Conservation (phyloP, 78 protist genomes). For the Dictyostelium firmibasis region DNA sequence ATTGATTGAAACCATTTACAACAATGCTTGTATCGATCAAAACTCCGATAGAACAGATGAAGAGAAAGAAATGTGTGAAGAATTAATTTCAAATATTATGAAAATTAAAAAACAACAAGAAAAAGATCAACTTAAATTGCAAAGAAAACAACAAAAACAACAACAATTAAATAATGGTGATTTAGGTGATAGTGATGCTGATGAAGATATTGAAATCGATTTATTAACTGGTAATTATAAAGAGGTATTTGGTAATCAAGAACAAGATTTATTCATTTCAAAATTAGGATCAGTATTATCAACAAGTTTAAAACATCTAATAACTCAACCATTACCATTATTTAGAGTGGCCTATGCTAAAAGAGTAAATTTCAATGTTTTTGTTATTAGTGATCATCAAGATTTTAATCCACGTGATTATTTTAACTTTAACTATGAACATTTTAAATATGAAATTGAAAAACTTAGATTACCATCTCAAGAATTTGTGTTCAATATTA, state of each 20-base stretch:
- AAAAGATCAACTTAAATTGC: not conserved
- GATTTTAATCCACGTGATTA: constrained; percentile 51
- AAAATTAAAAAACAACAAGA: not conserved
- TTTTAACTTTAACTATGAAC: constrained; percentile 57
- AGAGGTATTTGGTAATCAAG: constrained; percentile 13
- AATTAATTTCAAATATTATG: not conserved
- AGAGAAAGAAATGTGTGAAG: not conserved
- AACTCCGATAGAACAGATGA: not conserved
- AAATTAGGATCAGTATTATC: constrained; percentile 55
- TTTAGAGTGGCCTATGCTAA: constrained; percentile 14
- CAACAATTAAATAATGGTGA: not conserved
- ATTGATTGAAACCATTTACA: not conserved
- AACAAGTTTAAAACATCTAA: constrained; percentile 42
- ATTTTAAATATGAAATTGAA: constrained; percentile 56
- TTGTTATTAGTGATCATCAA: constrained; percentile 57
- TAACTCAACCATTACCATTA: constrained; percentile 71
- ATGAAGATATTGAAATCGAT: constrained; percentile 7
- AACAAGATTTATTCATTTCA: constrained; percentile 37
- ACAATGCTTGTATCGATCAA: constrained; percentile 12
- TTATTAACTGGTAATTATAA: constrained; percentile 43
- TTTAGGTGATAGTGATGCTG: not conserved
- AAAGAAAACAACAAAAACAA: not conserved
- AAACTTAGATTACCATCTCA: constrained; percentile 56
- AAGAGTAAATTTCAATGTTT: constrained; percentile 57
- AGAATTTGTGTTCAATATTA: constrained; percentile 57